Evolutionary conservation across 371 early-diverging fungal genomes (phyloP), one percentile per base, ranked within the genome.

Genomic region (Actinomortierella wolfii): DNA sequence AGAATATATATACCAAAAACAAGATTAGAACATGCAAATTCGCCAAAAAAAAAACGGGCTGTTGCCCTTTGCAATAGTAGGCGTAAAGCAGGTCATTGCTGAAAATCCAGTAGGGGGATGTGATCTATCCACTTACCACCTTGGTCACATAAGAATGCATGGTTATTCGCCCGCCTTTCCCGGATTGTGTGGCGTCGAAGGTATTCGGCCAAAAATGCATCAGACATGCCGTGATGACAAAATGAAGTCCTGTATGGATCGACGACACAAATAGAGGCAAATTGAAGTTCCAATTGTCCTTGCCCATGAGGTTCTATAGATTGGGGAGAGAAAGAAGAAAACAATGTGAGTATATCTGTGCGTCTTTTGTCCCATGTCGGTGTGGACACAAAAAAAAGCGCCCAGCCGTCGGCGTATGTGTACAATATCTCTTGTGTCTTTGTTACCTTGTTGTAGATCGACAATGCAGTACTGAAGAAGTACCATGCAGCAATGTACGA

Each of bases 401-500:
- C n/a, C n/a, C n/a, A n/a, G n/a, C n/a, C n/a, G n/a, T n/a, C n/a
- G n/a, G n/a, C n/a, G n/a, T n/a, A n/a, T n/a, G n/a, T n/a, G n/a
- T n/a, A n/a, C n/a, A 41, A 44, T 20, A 24, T 15, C n/a, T 51
- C 28, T n/a, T 25, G 15, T 11, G 11, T 4, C 47, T 24, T 3
- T 13, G 24, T 70, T 86, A 85, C 87, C 63, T 92, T 94, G 83
- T 96, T 96, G 85, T 93, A 95, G 13, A 94, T 78, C 5, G 87
- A 87, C 23, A 95, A 80, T 2, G 80, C 67, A 0, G 91, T 88
- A 5, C 94, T 94, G 52, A 90, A 89, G 21, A 81, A 77, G 55
- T 86, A 84, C 86, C 85, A 83, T 7, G 68, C 58, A 1, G 69
- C 52, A 46, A 84, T 84, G 56, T 78, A 83, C 0, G 71, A 57